Conservation (phyloP, 768 basidiomycete species). For the Pleurotus platypus region DNA sequence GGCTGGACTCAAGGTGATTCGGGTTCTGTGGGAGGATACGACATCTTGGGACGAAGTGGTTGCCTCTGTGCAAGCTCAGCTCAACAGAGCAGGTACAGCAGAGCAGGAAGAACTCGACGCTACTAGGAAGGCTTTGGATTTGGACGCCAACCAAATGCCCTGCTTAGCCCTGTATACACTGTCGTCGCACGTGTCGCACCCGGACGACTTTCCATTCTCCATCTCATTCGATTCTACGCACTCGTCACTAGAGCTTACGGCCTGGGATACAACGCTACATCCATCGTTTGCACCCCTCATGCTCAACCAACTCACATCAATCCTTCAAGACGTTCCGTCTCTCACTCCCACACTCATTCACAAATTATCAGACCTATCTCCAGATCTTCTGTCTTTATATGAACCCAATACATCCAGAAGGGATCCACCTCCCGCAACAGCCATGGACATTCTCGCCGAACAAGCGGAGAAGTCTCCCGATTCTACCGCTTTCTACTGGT, state of each 20-base stretch:
- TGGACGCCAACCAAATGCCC: slow-evolving; percentile 21
- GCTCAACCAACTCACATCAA: slow-evolving; percentile 19
- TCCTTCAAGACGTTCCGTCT: slow-evolving; percentile 14
- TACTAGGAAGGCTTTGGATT: slow-evolving; percentile 18
- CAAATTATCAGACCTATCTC: slow-evolving; percentile 12
- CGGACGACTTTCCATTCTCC: slow-evolving; percentile 16
- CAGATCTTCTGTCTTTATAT: slow-evolving; percentile 22
- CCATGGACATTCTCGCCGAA: slow-evolving; percentile 25
- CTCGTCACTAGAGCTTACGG: slow-evolving; percentile 12
- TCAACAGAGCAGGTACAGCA: not conserved
- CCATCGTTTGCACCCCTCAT: slow-evolving; percentile 23
- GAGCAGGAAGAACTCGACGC: slow-evolving; percentile 7
- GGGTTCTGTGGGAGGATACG: slow-evolving; percentile 21
- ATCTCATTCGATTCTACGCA: slow-evolving; percentile 14
- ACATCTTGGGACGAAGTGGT: slow-evolving; percentile 20
- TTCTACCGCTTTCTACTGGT: slow-evolving; percentile 25
- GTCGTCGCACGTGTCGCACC: slow-evolving; percentile 7
- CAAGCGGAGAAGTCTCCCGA: slow-evolving; percentile 21
- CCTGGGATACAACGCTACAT: slow-evolving; percentile 16
- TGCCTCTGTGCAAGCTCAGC: slow-evolving; percentile 5
- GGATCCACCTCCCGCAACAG: slow-evolving; percentile 11
- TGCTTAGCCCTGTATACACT: slow-evolving; percentile 22
- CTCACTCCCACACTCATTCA: slow-evolving; percentile 11
- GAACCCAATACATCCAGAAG: slow-evolving; percentile 12
- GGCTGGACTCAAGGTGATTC: slow-evolving; percentile 12